Conservation (phyloP, 164 flowering plant species). For the Liriodendron chinense region DNA sequence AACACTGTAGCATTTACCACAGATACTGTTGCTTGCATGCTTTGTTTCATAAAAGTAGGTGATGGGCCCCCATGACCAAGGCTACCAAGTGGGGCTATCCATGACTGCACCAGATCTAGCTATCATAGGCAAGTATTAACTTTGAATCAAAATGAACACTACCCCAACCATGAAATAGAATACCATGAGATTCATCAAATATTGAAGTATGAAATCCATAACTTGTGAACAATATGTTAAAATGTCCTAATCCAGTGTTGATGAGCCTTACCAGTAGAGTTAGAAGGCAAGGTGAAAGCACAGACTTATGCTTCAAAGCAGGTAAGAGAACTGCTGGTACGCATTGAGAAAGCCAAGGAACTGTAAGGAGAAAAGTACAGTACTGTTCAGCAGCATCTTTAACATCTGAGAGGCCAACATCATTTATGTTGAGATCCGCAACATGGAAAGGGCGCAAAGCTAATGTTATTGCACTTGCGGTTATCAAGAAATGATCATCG, state of each 20-base stretch:
- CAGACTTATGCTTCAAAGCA: constrained; percentile 76
- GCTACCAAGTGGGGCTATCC: too few species aligned
- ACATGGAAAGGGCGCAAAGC: constrained; percentile 78
- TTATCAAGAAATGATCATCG: constrained; percentile 67
- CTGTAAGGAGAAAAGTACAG: constrained; percentile 58
- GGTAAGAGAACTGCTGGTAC: constrained; percentile 71
- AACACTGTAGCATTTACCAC: too few species aligned
- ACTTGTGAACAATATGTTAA: background rate
- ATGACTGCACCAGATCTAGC: too few species aligned
- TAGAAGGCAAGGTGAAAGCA: constrained; percentile 64
- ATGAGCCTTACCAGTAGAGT: constrained; percentile 65
- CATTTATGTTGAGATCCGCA: constrained; percentile 21
- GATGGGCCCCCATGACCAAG: too few species aligned
- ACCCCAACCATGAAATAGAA: background rate
- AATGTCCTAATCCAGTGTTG: constrained; percentile 10
- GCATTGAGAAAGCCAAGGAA: constrained; percentile 76
- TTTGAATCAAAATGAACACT: background rate
- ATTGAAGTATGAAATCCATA: background rate
- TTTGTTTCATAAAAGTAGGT: too few species aligned
- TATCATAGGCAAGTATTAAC: background rate
- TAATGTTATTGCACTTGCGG: constrained; percentile 79
- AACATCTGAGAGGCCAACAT: constrained; percentile 23
- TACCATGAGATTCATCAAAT: background rate
- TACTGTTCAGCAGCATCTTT: constrained; percentile 54
- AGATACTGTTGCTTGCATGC: too few species aligned